Conservation (phyloP, 1,139 yeast genomes). For the Saccharomycopsis phalli region DNA sequence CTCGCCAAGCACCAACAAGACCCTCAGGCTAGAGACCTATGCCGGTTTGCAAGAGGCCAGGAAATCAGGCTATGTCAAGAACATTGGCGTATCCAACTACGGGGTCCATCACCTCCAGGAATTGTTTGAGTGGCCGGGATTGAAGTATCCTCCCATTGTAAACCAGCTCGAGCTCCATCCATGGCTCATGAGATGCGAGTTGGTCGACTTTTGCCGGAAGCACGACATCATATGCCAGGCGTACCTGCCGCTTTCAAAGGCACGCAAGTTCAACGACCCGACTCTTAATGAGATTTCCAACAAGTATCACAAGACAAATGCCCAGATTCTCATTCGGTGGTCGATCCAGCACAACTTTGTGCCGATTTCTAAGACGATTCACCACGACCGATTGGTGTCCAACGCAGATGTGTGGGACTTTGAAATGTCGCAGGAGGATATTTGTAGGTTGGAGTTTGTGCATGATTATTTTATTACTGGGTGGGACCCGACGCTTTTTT, state of each 20-base stretch:
- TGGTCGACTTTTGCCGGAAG: slow-evolving; percentile 45
- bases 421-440: slow-evolving; percentile 39
- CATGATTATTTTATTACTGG: slow-evolving; percentile 58
- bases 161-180: slow-evolving; percentile 69
- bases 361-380: slow-evolving; percentile 66
- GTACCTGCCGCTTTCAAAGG: slow-evolving; percentile 63
- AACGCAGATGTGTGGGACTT: slow-evolving; percentile 40
- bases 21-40: slow-evolving; percentile 35
- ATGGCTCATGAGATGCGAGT: slow-evolving; percentile 61
- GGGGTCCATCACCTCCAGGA: slow-evolving; percentile 34
- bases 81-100: slow-evolving; percentile 39
- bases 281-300: slow-evolving; percentile 34
- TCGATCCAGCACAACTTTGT: slow-evolving; percentile 52
- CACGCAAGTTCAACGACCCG: slow-evolving; percentile 42
- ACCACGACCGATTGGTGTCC: slow-evolving; percentile 39
- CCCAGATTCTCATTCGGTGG: slow-evolving; percentile 42
- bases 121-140: slow-evolving; percentile 29
- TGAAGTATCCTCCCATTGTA: slow-evolving; percentile 47
- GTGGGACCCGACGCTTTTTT: slow-evolving; percentile 38
- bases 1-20: slow-evolving; percentile 31
- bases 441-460: slow-evolving; percentile 38
- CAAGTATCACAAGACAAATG: slow-evolving; percentile 30
- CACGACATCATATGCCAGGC: slow-evolving; percentile 54
- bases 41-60: slow-evolving; percentile 36
- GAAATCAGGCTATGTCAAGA: slow-evolving; percentile 28